Base-by-base conservation (phyloP, 495 filamentous ascomycete species). In the Neurospora hispaniola region DNA sequence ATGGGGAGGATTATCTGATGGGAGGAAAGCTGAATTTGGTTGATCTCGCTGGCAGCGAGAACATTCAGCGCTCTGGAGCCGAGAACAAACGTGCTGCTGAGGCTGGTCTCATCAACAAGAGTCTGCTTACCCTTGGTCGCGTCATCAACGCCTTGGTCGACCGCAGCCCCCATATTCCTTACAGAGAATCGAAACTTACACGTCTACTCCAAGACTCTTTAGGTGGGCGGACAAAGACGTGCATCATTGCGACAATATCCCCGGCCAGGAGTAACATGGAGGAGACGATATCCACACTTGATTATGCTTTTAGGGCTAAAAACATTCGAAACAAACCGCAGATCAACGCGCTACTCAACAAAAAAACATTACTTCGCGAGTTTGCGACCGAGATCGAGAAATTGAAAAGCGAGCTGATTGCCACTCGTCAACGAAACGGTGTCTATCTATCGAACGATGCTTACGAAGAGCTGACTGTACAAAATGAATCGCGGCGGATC, bases 101-200 rank as follows among this genome's bases (percentile, higher is more conserved):
- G 79, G 96, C 96, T 27, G 96, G 96, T 12, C 84, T 99, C 73
- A 99, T 99, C 83, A 99, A 99, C 85, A 98, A 98, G 86, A 97
- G 93, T 80, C 82, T 99, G 74, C 88, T 99, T 70, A 99, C 96
- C 9, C 86, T 99, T 6, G 96, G 96, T 6, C 89, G 96, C 71
- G 96, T 99, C 43, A 99, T 99, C 84, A 99, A 99, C 78, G 96
- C 96, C 1, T 83, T 99, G 20, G 96, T 98, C 41, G 96, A 99
- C 78, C 92, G 90, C 76, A 90, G 92, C 78, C 85, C 89, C 0
- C 96, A 98, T 80, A 98, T 99, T 73, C 96, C 96, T 0, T 99
- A 99, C 81, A 85, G 96, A 73, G 96, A 98, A 81, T 98, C 96
- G 2, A 99, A 99, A 79, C 88, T 99, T 70, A 99, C 96, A 3